Evolutionary conservation across 2,329 filamentous ascomycete species (phyloP), one percentile per base, ranked within the genome.

Genomic region (Chrysoporthe austroafricana): DNA sequence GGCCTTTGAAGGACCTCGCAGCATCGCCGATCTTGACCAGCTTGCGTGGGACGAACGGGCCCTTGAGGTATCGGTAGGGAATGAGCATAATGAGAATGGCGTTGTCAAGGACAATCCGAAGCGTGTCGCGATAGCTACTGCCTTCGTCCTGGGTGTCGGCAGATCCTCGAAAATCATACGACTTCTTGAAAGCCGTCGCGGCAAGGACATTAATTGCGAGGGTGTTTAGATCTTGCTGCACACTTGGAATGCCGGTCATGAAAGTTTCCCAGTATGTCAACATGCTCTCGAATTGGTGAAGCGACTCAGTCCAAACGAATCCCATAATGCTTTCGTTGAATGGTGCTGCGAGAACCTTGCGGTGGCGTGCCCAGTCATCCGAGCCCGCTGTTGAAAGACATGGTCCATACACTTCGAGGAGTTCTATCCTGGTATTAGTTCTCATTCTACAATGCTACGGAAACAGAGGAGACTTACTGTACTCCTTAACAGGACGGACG

Each of bases 351-450:
- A 75, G 50, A 0, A 71, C 66, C 60, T 73, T 76, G 0, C 75
- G 73, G 36, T 77, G 76, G 4, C 74, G 74, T 43, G 73, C 67
- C 75, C 75, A 76, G 21, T 76, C 73, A 4, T 74, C 71, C 71
- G 67, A 73, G 4, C 67, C 63, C 4, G 70, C 75, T 0, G 74
- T 77, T 0, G 71, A 75, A 16, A 77, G 68, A 56, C 69, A 74
- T 1, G 75, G 75, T 0, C 75, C 75, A 43, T 74, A 77, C 1
- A 77, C 50, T 44, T 73, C 73, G 18, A 76, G 63, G 7, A 75
- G 26, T 26, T 26, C 26, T 26, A 26, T 26, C 26, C 26, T 0
- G 26, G 26, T 26, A 26, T 26, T 26, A 26, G 26, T 26, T 2
- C 2, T 26, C 26, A 26, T 26, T 26, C 26, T 26, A 26, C 26